A percentile compares a stretch with the other conserved stretches of the same genome.
These are phyloP conservation scores for Epichloe bromicola DNA, from an alignment of 2,329 filamentous ascomycete genomes.

Conservation along the genomic window DNA sequence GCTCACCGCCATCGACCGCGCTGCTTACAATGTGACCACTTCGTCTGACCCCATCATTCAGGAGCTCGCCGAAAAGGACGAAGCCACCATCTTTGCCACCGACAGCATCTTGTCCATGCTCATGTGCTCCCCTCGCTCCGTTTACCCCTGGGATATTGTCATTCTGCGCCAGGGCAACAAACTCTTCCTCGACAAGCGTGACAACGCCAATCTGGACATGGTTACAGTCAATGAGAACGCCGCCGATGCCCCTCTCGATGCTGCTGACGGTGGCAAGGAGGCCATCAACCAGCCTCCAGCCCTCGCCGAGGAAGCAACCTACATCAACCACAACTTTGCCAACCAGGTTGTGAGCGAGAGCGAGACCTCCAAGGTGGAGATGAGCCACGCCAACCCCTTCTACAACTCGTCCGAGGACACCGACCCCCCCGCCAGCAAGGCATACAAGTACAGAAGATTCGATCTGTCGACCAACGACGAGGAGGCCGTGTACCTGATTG, in stretches of 20 bases:
- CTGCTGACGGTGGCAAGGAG: constrained; percentile 86
- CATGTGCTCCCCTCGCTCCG: constrained; percentile 93
- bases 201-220: constrained; percentile 88
- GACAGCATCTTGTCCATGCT: constrained; percentile 97
- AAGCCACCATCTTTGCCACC: constrained; percentile 93
- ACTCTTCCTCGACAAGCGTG: constrained; percentile 97
- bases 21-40: constrained; percentile 95
- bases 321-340: constrained; percentile 99
- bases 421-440: constrained; percentile 87
- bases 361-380: constrained; percentile 63
- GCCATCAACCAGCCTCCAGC: constrained; percentile 86
- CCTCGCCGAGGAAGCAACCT: constrained; percentile 91
- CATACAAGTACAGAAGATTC: constrained; percentile 96
- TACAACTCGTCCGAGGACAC: constrained; percentile 90
- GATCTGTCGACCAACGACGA: constrained; percentile 91
- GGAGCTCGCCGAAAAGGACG: constrained; percentile 88
- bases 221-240: constrained; percentile 99
- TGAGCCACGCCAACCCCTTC: constrained; percentile 89
- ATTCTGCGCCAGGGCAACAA: constrained; percentile 89
- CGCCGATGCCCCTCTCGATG: constrained; percentile 83
- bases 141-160: constrained; percentile 97
- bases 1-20: constrained; percentile 79
- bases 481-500: constrained; percentile 83
- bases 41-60: constrained; percentile 94
- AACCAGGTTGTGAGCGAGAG: constrained; percentile 87